Base-by-base conservation (phyloP, 2,329 filamentous ascomycete genomes). In the Neospermospora avenae region DNA sequence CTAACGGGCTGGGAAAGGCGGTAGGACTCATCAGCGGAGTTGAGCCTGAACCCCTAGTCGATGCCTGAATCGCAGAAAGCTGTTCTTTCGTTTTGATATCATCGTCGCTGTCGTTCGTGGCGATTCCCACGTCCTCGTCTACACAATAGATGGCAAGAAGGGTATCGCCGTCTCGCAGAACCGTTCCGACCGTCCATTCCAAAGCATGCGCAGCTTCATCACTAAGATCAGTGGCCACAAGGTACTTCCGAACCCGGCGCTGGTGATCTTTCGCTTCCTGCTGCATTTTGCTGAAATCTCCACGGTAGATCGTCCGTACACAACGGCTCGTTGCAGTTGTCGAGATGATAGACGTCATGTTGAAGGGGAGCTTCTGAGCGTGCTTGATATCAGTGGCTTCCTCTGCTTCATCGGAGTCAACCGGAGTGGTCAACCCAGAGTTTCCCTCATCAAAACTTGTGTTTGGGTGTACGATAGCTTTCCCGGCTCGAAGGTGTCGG, bases 161-260 rank as follows among this genome's bases (percentile, higher is more conserved):
- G 0, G 93, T 98, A 72, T 99, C 95, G 7, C 95, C 95, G 68
- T 98, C 93, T 52, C 95, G 85, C 31, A 99, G 80, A 5, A 98
- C 92, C 0, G 93, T 98, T 7, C 95, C 95, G 58, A 99, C 93
- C 0, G 93, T 95, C 95, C 95, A 99, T 74, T 99, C 95, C 34
- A 99, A 80, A 1, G 95, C 95, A 73, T 98, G 96, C 6, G 91
- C 90, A 4, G 93, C 93, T 76, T 99, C 95, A 39, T 95, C 90
- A 67, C 93, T 97, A 3, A 98, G 78, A 74, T 99, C 95, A 0
- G 91, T 97, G 3, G 95, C 93, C n/a, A 97, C 92, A 16, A 99
- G 78, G 72, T 98, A 99, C 69, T 95, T 96, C 56, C 95, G 84
- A 62, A 93, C 84, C 56, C 90, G 85, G 53, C 90, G 85, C 53